Conservation (phyloP, 2,329 filamentous ascomycete species). For the Cordyceps javanica region DNA sequence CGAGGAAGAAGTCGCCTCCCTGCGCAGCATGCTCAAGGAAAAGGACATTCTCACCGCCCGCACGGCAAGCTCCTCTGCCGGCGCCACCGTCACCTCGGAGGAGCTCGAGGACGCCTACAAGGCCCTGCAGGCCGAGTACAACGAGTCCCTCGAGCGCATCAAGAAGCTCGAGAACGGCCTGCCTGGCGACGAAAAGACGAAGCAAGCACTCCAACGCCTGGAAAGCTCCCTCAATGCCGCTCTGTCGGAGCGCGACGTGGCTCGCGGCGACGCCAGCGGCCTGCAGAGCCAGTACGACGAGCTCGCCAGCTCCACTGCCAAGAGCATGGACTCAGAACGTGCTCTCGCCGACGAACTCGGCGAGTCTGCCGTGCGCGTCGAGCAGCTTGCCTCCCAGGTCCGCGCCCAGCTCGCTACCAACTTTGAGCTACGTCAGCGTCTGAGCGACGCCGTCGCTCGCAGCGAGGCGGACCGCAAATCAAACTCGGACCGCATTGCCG, state of each 20-base stretch:
- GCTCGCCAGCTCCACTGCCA: conserved; percentile 50
- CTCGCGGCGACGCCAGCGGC: conserved; percentile 56
- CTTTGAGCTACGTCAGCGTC: conserved; percentile 64
- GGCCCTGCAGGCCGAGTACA: conserved; percentile 67
- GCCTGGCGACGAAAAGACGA: conserved; percentile 51
- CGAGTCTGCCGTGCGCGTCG: conserved; percentile 69
- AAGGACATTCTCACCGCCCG: conserved; percentile 72
- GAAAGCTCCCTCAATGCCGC: conserved; percentile 64
- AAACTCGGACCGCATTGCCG: conserved; percentile 75
- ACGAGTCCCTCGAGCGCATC: conserved; percentile 59
- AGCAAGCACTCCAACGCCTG: conserved; percentile 56
- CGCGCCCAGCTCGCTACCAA: conserved; percentile 76
- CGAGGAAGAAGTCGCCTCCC: conserved; percentile 83
- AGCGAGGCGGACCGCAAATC: conserved; percentile 78
- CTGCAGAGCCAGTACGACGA: conserved; percentile 57
- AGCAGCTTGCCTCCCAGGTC: conserved; percentile 73
- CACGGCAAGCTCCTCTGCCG: conserved; percentile 22
- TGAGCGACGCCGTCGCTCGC: conserved; percentile 72
- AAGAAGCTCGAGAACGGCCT: conserved; percentile 53
- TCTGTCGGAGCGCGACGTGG: conserved; percentile 66
- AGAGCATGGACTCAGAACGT: conserved; percentile 53
- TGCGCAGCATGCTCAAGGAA: conserved; percentile 71
- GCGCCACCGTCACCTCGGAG: conserved; percentile 50
- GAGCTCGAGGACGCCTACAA: conserved; percentile 69
- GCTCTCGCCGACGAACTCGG: conserved; percentile 64